These are phyloP conservation scores for Globisporangium iwayamae DNA, from an alignment of 352 stramenopile genomes.

Conservation along the genomic window DNA sequence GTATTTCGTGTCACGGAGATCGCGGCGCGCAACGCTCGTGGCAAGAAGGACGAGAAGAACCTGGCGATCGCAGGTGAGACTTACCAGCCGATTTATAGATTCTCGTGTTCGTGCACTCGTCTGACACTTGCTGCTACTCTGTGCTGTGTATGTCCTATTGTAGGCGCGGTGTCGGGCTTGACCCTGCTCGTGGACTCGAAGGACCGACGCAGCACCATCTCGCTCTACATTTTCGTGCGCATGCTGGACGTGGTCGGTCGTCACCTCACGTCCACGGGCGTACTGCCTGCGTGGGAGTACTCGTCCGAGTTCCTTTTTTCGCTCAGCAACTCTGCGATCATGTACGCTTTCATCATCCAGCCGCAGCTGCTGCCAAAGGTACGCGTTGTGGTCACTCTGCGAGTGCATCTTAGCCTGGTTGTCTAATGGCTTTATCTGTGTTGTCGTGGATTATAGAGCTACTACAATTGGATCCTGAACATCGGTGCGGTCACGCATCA, in stretches of 20 bases:
- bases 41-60: conserved; percentile 47
- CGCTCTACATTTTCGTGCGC: conserved; percentile 84
- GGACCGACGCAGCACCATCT: conserved; percentile 59
- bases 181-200: conserved; percentile 70
- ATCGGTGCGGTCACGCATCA: conserved; percentile 72
- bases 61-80: conserved; percentile 47
- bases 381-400: not conserved
- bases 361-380: conserved; percentile 73
- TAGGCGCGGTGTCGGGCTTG: conserved; percentile 51
- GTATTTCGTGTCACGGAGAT: conserved; percentile 69
- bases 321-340: conserved; percentile 72
- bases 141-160: not conserved
- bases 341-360: conserved; percentile 76
- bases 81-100: too few species aligned
- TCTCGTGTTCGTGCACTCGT: too few species aligned
- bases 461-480: conserved; percentile 83
- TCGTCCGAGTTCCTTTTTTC: conserved; percentile 74
- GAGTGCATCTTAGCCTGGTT: not conserved
- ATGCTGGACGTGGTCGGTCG: conserved; percentile 82
- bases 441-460: conserved; percentile 33
- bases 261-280: conserved; percentile 50
- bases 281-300: conserved; percentile 55
- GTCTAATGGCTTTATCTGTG: not conserved
- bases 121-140: not conserved
- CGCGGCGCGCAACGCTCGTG: conserved; percentile 34